Conservation (phyloP, 345 rosid species). For the Arabidopsis arenosa region DNA sequence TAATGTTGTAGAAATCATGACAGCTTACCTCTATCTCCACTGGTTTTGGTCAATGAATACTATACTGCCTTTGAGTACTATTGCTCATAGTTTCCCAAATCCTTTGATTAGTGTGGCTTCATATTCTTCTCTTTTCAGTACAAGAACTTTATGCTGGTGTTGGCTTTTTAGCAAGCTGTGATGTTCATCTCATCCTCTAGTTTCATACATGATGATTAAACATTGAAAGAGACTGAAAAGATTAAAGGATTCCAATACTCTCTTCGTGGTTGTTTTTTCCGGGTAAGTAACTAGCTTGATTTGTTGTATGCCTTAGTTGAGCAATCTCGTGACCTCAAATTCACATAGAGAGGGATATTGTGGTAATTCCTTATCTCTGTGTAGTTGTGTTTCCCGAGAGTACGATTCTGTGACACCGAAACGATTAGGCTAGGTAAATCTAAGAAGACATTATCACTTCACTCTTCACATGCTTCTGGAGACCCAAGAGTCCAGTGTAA, state of each 20-base stretch:
- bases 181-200: constrained; percentile 10
- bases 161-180: constrained; percentile 5
- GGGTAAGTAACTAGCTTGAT: neutral
- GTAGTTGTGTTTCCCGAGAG: neutral
- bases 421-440: neutral
- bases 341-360: constrained; percentile 10
- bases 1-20: constrained; percentile 4
- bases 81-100: constrained; percentile 2
- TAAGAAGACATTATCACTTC: neutral
- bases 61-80: constrained; percentile 7
- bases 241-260: neutral
- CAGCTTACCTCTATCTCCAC: neutral
- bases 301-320: constrained; percentile 2
- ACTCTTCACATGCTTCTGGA: constrained; percentile 27
- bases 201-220: constrained; percentile 9
- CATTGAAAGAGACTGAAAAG: neutral
- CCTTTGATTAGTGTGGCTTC: constrained; percentile 5
- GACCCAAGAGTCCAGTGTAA: constrained; percentile 10
- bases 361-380: constrained; percentile 1
- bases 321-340: neutral
- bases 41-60: neutral
- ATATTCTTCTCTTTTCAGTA: neutral
- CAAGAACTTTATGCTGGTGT: neutral
- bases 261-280: too few species aligned
- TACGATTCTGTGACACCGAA: constrained; percentile 5